These are phyloP conservation scores for Pilaira anomala DNA, from an alignment of 192 early-diverging fungal species.

Conservation along the genomic window DNA sequence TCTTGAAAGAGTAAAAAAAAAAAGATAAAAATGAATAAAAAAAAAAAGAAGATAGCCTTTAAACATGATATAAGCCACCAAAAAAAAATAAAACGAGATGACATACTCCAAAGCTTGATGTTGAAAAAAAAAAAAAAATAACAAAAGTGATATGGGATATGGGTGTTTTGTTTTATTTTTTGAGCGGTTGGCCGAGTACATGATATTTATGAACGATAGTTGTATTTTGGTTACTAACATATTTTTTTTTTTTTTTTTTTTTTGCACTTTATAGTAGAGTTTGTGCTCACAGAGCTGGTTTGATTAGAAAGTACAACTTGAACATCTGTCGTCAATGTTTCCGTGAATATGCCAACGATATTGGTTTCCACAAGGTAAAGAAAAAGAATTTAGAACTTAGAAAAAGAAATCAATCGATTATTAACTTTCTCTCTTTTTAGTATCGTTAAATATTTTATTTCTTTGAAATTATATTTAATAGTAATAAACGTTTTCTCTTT, in stretches of 20 bases:
- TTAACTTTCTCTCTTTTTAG: too few species aligned
- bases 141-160: too few species aligned
- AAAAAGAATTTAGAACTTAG: background rate
- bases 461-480: too few species aligned
- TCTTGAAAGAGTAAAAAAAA: background rate
- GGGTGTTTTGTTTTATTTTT: too few species aligned
- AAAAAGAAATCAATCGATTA: too few species aligned
- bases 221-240: background rate
- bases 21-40: background rate
- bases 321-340: constrained; percentile 99
- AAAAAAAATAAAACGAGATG: constrained; percentile 2
- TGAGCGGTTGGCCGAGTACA: too few species aligned
- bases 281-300: constrained; percentile 97
- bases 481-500: too few species aligned
- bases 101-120: background rate
- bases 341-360: constrained; percentile 96
- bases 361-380: constrained; percentile 96
- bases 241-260: background rate
- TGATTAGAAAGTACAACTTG: constrained; percentile 99
- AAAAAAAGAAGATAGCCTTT: too few species aligned
- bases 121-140: background rate
- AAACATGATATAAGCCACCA: constrained; percentile 12
- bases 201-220: too few species aligned
- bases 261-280: constrained; percentile 69
- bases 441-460: too few species aligned